A percentile compares a stretch with the other conserved stretches of the same genome.
These are phyloP conservation scores for Stagonosporopsis cucurbitacearum DNA, from an alignment of 2,329 filamentous ascomycete genomes.

Conservation along the genomic window DNA sequence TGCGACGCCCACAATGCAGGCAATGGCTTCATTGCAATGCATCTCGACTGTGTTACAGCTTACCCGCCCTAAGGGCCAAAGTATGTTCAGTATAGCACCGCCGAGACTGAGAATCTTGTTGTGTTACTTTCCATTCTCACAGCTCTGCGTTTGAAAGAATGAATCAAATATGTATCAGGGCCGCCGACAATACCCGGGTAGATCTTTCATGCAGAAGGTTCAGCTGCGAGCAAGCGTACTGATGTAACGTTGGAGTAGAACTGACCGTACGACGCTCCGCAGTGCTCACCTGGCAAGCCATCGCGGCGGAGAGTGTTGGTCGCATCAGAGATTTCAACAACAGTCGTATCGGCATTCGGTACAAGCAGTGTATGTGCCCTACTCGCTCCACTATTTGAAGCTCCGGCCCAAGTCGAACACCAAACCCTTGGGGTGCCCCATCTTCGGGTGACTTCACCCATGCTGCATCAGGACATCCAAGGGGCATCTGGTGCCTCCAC, in stretches of 20 bases:
- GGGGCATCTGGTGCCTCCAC: not conserved
- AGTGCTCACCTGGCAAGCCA: not conserved
- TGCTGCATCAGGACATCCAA: not conserved
- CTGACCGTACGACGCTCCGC: not conserved
- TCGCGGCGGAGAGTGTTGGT: not conserved
- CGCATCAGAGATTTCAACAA: not conserved
- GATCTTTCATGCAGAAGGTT: not conserved
- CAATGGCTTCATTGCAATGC: not conserved
- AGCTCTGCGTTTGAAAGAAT: not conserved
- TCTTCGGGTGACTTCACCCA: conserved; percentile 14
- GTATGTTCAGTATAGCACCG: conserved; percentile 20
- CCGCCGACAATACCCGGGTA: no score
- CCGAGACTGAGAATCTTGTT: conserved; percentile 10
- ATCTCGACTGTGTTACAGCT: conserved; percentile 8
- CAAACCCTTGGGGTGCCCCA: conserved; percentile 18
- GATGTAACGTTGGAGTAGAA: not conserved
- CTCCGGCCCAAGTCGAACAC: conserved; percentile 3
- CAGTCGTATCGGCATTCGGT: not conserved
- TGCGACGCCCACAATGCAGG: conserved; percentile 12
- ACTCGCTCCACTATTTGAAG: no score
- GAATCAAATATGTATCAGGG: not conserved
- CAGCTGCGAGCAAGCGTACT: not conserved
- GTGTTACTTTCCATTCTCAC: conserved; percentile 16
- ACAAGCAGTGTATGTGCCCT: not conserved
- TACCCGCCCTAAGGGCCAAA: conserved; percentile 14